Conservation (phyloP, 2,329 filamentous ascomycete genomes). For the Calcarisporium arbuscula region DNA sequence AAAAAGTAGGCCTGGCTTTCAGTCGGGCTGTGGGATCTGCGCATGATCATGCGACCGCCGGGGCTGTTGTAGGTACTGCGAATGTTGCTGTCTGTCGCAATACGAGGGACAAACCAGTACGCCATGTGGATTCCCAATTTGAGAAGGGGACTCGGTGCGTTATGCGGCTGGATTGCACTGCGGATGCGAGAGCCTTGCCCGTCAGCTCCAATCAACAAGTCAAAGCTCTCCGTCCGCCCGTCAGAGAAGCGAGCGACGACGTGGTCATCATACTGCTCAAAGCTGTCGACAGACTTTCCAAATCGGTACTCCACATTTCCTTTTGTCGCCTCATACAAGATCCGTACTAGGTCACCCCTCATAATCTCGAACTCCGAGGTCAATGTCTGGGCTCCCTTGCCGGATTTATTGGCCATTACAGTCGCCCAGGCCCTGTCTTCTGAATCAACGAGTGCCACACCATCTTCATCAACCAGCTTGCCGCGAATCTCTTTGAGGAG, state of each 20-base stretch:
- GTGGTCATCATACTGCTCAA: constrained; percentile 22
- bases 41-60: constrained; percentile 28
- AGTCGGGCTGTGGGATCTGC: constrained; percentile 16
- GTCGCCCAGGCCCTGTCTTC: constrained; percentile 29
- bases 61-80: constrained; percentile 25
- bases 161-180: too few species aligned
- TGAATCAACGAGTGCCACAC: constrained; percentile 37
- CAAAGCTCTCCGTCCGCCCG: constrained; percentile 34
- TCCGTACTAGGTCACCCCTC: constrained; percentile 44
- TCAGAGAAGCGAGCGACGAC: constrained; percentile 35
- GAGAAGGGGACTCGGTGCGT: too few species aligned
- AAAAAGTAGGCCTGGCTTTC: constrained; percentile 16
- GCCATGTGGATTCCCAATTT: constrained; percentile 20
- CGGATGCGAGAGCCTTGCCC: constrained; percentile 27
- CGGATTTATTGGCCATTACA: constrained; percentile 32
- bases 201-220: constrained; percentile 49
- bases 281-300: constrained; percentile 20
- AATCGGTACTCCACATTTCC: constrained; percentile 20
- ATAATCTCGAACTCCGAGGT: constrained; percentile 53
- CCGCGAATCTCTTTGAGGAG: constrained; percentile 32
- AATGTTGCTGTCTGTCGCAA: constrained; percentile 10
- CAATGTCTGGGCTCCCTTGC: constrained; percentile 33
- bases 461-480: constrained; percentile 39
- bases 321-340: constrained; percentile 38
- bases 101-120: constrained; percentile 31